These are phyloP conservation scores for Micromonas pusilla DNA, from an alignment of 139 green algal genomes.

Conservation along the genomic window DNA sequence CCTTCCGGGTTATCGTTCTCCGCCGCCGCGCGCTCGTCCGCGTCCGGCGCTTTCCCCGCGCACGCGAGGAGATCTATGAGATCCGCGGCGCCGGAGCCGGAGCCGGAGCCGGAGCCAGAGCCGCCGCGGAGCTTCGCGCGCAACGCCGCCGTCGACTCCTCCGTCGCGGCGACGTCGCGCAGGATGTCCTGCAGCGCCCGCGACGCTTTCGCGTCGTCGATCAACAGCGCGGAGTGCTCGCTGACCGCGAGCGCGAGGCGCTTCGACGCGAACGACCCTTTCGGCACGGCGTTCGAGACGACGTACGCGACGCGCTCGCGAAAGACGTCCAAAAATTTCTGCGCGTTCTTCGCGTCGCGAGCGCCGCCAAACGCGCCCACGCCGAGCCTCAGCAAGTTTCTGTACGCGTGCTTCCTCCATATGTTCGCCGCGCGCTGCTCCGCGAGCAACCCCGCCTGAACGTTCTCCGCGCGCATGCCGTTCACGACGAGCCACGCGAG, in stretches of 20 bases:
- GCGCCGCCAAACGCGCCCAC: background rate
- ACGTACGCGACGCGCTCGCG: constrained; percentile 20
- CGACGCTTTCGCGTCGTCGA: constrained; percentile 6
- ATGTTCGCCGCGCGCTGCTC: constrained; percentile 28
- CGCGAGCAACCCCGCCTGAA: constrained; percentile 26
- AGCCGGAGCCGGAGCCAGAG: no score
- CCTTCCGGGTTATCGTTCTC: background rate
- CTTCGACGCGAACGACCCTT: background rate
- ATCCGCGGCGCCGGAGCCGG: background rate
- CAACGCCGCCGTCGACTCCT: background rate
- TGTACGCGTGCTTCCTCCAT: constrained; percentile 32
- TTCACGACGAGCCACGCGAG: constrained; percentile 31
- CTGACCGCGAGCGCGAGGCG: background rate
- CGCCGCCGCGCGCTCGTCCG: background rate
- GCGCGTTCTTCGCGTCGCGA: background rate
- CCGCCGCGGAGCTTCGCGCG: background rate
- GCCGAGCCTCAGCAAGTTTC: background rate
- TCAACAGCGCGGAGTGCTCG: background rate
- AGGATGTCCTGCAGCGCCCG: background rate
- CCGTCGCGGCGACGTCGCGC: background rate
- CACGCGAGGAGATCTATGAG: background rate
- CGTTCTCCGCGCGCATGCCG: constrained; percentile 24
- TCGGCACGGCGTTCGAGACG: constrained; percentile 16
- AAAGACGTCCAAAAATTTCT: constrained; percentile 17
- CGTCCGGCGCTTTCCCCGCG: no score